Evolutionary conservation across 1,284 basidiomycete species (phyloP), one percentile per base, ranked within the genome.

Genomic region (Ceratobasidium sp.): DNA sequence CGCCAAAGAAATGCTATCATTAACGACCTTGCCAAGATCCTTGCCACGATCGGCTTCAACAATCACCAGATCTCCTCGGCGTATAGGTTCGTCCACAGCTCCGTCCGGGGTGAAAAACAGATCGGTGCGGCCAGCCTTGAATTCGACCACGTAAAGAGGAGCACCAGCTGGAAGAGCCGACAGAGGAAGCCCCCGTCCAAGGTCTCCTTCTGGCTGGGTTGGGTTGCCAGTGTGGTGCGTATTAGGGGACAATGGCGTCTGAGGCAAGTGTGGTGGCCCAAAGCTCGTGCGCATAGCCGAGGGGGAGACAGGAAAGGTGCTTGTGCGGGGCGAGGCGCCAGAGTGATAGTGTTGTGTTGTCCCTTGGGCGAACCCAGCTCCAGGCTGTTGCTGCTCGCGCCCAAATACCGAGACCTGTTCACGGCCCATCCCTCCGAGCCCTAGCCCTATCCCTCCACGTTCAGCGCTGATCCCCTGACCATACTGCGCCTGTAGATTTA

Each of bases 41-140:
- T 92, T 93, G 21, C 97, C 97, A 28, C 97, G 86, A 80, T 98
- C 97, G 8, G 96, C 97, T 81, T 98, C 97, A 18, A 98, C 97
- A 76, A 98, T 95, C 71, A 98, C 97, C 52, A 96, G 83, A 79
- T 98, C 97, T 2, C 94, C 96, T 18, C 90, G 87, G 16, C 87
- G 85, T 72, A 95, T 87, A 76, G 92, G 86, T 36, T 84, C 81
- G 16, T 83, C 83, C 5, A 80, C 62, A 82, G 79, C 8, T 83
- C 87, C 82, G 77, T 94, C 90, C 1, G 89, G 89, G 76, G 91
- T 86, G 81, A 97, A 98, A 81, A 95, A 97, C 39, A 99, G 83
- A 80, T 98, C 97, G 74, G 95, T 96, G 32, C 97, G 88, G 0
- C 94, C 94, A 0, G 95, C 95, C 83, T 98, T 98, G 85, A 99